Conservation (phyloP, 225 moss, liverwort and hornwort genomes). For the Physcomitrellopsis africana region DNA sequence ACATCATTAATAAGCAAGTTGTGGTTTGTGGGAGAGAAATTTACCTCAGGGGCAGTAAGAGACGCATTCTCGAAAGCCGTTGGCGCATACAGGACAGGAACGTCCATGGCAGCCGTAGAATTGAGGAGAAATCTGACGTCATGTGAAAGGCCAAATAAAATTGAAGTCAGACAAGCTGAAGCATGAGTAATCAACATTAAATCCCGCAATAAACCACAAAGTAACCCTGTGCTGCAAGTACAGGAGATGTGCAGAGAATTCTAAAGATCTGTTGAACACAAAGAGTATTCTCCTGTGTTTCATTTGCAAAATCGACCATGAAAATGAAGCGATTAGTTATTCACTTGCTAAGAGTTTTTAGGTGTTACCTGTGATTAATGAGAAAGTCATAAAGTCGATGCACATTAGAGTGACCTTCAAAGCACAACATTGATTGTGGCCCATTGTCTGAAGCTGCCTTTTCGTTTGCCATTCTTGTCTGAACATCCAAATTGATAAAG, state of each 20-base stretch:
- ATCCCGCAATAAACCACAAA: background rate
- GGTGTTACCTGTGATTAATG: constrained; percentile 61
- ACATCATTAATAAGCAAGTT: background rate
- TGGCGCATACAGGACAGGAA: constrained; percentile 88
- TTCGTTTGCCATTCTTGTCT: constrained; percentile 63
- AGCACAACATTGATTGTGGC: constrained; percentile 55
- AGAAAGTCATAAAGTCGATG: constrained; percentile 66
- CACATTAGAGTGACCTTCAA: constrained; percentile 47
- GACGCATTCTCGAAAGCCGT: constrained; percentile 80
- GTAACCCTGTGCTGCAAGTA: background rate
- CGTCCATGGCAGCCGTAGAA: constrained; percentile 67
- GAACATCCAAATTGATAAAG: constrained; percentile 2
- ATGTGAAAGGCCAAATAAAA: constrained; percentile 15
- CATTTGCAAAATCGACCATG: background rate
- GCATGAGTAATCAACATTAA: background rate
- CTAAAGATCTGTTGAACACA: background rate
- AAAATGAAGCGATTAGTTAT: background rate
- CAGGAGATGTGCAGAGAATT: background rate
- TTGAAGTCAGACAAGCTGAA: constrained; percentile 6
- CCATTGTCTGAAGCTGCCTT: constrained; percentile 50
- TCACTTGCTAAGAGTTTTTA: background rate
- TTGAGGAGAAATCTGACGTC: constrained; percentile 67
- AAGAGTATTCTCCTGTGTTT: background rate
- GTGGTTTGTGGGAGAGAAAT: background rate
- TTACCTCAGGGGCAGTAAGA: constrained; percentile 82